A percentile compares a stretch with the other conserved stretches of the same genome.
Evolutionary conservation across 805 yeast species (phyloP).

Genomic region (Myxozyma monticola): DNA sequence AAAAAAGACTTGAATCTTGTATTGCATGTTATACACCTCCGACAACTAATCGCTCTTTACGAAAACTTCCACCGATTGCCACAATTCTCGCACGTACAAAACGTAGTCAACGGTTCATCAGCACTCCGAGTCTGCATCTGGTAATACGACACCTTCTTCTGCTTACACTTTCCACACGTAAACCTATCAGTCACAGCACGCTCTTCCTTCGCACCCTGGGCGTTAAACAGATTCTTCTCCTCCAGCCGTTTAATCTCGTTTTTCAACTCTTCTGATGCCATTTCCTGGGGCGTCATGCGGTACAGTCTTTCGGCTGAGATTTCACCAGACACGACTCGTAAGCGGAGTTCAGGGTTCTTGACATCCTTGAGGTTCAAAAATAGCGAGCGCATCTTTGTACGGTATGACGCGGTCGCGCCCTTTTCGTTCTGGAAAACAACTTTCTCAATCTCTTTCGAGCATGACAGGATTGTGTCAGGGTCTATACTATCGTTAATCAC

Average conservation of each 20-base stretch:
- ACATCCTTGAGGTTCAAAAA: conserved; percentile 86
- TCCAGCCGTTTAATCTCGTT: conserved; percentile 82
- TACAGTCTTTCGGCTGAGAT: conserved; percentile 66
- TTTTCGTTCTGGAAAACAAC: conserved; percentile 62
- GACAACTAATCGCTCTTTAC: too few relatives aligned
- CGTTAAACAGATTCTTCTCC: conserved; percentile 87
- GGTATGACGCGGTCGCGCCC: conserved; percentile 58
- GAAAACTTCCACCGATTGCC: conserved; percentile 98
- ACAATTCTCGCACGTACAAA: conserved; percentile 96
- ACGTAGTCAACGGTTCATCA: conserved; percentile 97
- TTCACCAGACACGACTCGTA: conserved; percentile 64
- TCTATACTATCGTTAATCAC: conserved; percentile 37
- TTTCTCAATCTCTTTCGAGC: conserved; percentile 70
- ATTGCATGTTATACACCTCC: too few relatives aligned
- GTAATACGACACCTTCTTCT: conserved; percentile 93
- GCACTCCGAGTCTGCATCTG: conserved; percentile 98
- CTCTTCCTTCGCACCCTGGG: conserved; percentile 95
- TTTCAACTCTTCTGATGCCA: conserved; percentile 91
- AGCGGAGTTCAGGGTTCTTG: conserved; percentile 82
- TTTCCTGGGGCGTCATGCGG: conserved; percentile 85
- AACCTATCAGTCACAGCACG: conserved; percentile 95
- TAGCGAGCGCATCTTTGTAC: conserved; percentile 81
- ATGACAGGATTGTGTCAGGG: conserved; percentile 58
- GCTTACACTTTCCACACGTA: conserved; percentile 97
- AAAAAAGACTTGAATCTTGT: too few relatives aligned